Evolutionary conservation across 306 rosid species (phyloP).

Genomic region (Dalbergia oliveri): DNA sequence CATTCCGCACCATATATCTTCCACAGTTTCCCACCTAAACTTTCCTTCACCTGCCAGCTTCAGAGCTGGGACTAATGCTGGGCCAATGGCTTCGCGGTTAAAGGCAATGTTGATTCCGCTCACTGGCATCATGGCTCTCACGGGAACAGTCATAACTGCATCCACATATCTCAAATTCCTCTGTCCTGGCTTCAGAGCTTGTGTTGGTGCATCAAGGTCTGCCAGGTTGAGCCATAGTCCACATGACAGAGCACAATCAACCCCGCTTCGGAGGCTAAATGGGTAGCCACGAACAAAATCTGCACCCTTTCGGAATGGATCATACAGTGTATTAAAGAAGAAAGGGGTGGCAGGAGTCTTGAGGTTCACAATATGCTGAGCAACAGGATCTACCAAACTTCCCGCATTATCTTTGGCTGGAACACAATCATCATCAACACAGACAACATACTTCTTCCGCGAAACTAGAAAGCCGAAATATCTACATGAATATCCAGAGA

Average conservation of each 20-base stretch:
- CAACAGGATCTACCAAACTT: slow-evolving; percentile 66
- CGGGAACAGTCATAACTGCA: slow-evolving; percentile 91
- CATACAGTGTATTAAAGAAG: slow-evolving; percentile 96
- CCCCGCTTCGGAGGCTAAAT: slow-evolving; percentile 92
- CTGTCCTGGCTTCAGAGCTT: slow-evolving; percentile 77
- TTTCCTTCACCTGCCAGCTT: slow-evolving; percentile 88
- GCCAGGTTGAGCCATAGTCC: slow-evolving; percentile 96
- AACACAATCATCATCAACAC: slow-evolving; percentile 89
- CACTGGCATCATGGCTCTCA: slow-evolving; percentile 79
- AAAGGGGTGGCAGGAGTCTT: slow-evolving; percentile 97
- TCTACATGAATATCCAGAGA: slow-evolving; percentile 95
- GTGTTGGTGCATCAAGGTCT: slow-evolving; percentile 96
- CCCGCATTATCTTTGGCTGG: slow-evolving; percentile 81
- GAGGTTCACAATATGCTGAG: slow-evolving; percentile 84
- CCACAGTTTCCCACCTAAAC: slow-evolving; percentile 96
- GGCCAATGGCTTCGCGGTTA: slow-evolving; percentile 78
- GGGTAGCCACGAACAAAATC: slow-evolving; percentile 99
- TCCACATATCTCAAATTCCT: slow-evolving; percentile 86
- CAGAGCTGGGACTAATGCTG: slow-evolving; percentile 87
- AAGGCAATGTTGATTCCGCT: slow-evolving; percentile 96
- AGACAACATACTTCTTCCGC: slow-evolving; percentile 81
- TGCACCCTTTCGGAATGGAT: slow-evolving; percentile 90
- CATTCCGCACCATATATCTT: slow-evolving; percentile 96
- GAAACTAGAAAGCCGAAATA: slow-evolving; percentile 91
- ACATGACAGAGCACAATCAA: slow-evolving; percentile 85